These are phyloP conservation scores for Hymenoscyphus fructigenus DNA, from an alignment of 2,329 filamentous ascomycete genomes.

Conservation along the genomic window DNA sequence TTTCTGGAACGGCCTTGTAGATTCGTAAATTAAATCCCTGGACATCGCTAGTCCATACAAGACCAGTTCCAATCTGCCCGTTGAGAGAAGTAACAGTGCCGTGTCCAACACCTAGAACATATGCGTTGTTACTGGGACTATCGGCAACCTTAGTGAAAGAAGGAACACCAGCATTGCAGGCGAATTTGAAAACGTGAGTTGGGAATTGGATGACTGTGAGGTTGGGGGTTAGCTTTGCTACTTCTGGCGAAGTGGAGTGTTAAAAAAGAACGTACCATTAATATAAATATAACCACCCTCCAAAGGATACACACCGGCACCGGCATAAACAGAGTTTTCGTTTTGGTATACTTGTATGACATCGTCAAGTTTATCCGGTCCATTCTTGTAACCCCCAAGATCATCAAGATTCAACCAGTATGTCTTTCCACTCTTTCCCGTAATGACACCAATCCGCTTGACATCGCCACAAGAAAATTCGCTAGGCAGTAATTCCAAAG, in stretches of 20 bases:
- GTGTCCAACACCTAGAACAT: slow-evolving; percentile 55
- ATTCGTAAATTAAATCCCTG: slow-evolving; percentile 52
- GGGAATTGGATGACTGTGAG: slow-evolving; percentile 49
- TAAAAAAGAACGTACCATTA: background rate
- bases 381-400: slow-evolving; percentile 49
- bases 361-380: slow-evolving; percentile 42
- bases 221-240: slow-evolving; percentile 9
- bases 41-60: slow-evolving; percentile 57
- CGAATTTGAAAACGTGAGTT: slow-evolving; percentile 58
- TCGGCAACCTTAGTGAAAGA: slow-evolving; percentile 54
- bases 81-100: slow-evolving; percentile 56
- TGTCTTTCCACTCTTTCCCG: slow-evolving; percentile 50
- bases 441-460: slow-evolving; percentile 49
- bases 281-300: slow-evolving; percentile 49
- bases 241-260: too few relatives aligned
- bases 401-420: slow-evolving; percentile 50
- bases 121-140: slow-evolving; percentile 49
- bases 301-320: slow-evolving; percentile 47
- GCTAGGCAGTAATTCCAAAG: slow-evolving; percentile 45
- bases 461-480: slow-evolving; percentile 45
- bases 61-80: slow-evolving; percentile 52
- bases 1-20: slow-evolving; percentile 51
- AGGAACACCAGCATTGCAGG: slow-evolving; percentile 50
- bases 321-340: slow-evolving; percentile 49
- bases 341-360: slow-evolving; percentile 47